phyloP scores from a whole-genome alignment of 176 grass and related monocot species.

The Typha latifolia region DNA sequence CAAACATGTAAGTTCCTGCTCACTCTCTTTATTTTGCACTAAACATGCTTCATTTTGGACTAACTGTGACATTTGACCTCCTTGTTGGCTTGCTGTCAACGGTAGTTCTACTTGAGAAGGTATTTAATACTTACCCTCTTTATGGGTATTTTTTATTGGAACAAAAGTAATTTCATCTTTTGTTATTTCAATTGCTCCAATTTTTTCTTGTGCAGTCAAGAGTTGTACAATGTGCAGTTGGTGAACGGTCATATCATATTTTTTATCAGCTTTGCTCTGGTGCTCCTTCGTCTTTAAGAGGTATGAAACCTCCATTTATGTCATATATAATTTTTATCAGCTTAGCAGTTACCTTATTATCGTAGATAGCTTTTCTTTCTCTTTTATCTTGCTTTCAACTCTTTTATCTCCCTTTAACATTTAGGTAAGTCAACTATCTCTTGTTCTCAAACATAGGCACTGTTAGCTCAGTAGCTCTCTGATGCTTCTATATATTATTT shows the following conservation, averaged over 20 bases:
- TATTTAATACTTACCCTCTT: constrained; percentile 30
- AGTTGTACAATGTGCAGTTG: constrained; percentile 81
- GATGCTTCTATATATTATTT: background rate
- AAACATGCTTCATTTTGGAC: background rate
- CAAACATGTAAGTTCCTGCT: constrained; percentile 73
- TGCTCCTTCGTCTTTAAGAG: constrained; percentile 52
- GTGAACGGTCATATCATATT: constrained; percentile 92
- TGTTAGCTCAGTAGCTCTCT: background rate
- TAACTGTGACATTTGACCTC: background rate
- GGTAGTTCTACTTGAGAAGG: constrained; percentile 98
- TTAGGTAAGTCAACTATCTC: too few species aligned
- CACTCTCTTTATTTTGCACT: background rate
- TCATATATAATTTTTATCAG: background rate
- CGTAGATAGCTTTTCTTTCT: too few species aligned
- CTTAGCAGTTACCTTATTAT: background rate
- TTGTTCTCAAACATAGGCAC: too few species aligned
- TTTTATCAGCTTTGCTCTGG: constrained; percentile 98
- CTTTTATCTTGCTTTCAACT: too few species aligned
- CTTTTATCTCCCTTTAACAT: too few species aligned
- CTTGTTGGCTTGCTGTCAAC: constrained; percentile 9
- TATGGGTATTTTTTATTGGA: constrained; percentile 12
- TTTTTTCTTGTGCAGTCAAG: constrained; percentile 61
- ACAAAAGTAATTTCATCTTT: background rate
- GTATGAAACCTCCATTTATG: constrained; percentile 31
- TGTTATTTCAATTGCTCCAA: constrained; percentile 13